These are phyloP conservation scores for Penicillium manginii DNA, from an alignment of 495 filamentous ascomycete genomes.

Conservation along the genomic window DNA sequence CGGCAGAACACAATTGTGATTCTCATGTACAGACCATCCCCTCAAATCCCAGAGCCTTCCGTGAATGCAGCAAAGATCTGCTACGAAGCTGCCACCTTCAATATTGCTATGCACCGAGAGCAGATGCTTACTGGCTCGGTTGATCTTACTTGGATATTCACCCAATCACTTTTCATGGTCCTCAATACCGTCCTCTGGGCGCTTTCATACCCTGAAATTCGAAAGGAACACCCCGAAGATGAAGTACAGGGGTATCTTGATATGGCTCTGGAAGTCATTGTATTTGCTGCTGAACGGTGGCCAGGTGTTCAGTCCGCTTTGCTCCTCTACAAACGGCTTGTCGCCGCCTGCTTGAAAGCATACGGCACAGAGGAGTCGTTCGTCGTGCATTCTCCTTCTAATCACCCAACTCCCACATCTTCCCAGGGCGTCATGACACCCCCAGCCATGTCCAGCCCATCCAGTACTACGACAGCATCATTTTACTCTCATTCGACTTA, in stretches of 20 bases:
- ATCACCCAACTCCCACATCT: slow-evolving; percentile 49
- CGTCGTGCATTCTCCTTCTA: slow-evolving; percentile 65
- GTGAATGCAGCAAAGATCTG: slow-evolving; percentile 72
- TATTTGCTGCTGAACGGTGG: slow-evolving; percentile 79
- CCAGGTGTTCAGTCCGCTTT: slow-evolving; percentile 84
- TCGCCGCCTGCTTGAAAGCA: slow-evolving; percentile 80
- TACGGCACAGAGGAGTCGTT: slow-evolving; percentile 74
- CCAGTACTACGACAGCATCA: slow-evolving; percentile 43
- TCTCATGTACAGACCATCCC: slow-evolving; percentile 82
- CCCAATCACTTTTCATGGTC: slow-evolving; percentile 82
- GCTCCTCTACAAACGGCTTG: slow-evolving; percentile 76
- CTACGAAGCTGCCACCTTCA: slow-evolving; percentile 78
- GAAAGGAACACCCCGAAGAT: slow-evolving; percentile 65
- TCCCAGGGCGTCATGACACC: slow-evolving; percentile 50
- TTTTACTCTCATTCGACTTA: slow-evolving; percentile 38
- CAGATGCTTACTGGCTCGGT: slow-evolving; percentile 74
- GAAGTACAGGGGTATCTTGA: slow-evolving; percentile 73
- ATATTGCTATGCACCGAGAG: slow-evolving; percentile 74
- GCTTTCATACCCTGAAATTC: slow-evolving; percentile 81
- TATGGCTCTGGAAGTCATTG: slow-evolving; percentile 73
- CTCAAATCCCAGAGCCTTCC: slow-evolving; percentile 85
- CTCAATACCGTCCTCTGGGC: slow-evolving; percentile 89
- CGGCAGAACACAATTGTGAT: slow-evolving; percentile 83
- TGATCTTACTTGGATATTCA: slow-evolving; percentile 91
- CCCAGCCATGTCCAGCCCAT: slow-evolving; percentile 54